Base-by-base conservation (phyloP, 192 early-diverging fungal genomes). In the Rhizophagus prolifer region DNA sequence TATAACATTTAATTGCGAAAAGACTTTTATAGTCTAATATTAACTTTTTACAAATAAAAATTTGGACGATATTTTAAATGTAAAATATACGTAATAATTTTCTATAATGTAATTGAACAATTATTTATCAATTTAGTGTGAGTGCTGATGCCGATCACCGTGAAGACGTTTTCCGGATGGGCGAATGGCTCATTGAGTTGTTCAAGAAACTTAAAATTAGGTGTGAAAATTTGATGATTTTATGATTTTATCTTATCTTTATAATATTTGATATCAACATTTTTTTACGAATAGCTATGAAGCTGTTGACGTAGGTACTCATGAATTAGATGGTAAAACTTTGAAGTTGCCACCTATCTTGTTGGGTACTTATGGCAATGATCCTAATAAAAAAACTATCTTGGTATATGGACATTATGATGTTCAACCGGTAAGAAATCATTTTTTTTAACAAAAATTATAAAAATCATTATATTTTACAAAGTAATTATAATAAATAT, bases 351-450 rank as follows among this genome's bases (percentile, higher is more conserved):
- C 97, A 70, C 96, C 95, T 46, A 89, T 99, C 77, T 90, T 99
- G 41, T 89, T 99, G 75, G 96, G 91, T 23, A 90, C 90, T 79
- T 96, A 96, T 79, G 97, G 97, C 71, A 90, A 88, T 75, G 93
- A 97, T 81, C 90, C 94, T 38, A 85, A 75, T 80, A 99, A 99
- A 91, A 95, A 95, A 89, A 99, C 96, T 25, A 91, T 98, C 69
- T 87, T 96, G 50, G 95, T 99, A 73, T 98, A 98, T 85, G 96
- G 97, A 21, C 97, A 99, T 85, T 98, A 98, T 85, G 97, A 99
- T 81, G 97, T 99, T 58, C 97, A 99, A 87, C 97, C 97, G 58
- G 94, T 90, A 70, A 84, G 89, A 19, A 46, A 14, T 23, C 9
- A 3, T 13, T n/a, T n/a, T 38, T n/a, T 41, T n/a, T n/a, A 23